These are phyloP conservation scores for Wickerhamiella domercqiae DNA, from an alignment of 805 yeast species.

Conservation along the genomic window DNA sequence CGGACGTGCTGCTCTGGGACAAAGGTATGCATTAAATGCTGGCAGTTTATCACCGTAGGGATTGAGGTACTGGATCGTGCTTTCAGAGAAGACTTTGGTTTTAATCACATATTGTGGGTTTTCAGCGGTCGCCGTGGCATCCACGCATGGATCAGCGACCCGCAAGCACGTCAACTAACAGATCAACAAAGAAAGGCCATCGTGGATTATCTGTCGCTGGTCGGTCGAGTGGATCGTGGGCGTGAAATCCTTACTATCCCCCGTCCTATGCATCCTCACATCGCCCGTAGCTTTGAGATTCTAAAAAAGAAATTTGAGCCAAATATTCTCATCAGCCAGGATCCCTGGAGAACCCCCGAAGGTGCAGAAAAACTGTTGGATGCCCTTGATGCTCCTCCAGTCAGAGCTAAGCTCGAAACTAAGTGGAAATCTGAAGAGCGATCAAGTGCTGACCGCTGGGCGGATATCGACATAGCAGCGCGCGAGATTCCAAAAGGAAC, in stretches of 20 bases:
- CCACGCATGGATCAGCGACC: constrained; percentile 94
- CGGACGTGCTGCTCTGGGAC: constrained; percentile 90
- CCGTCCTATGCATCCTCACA: constrained; percentile 82
- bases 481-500: constrained; percentile 19
- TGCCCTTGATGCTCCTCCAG: constrained; percentile 29
- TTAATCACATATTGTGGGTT: constrained; percentile 77
- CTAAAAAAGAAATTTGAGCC: constrained; percentile 48
- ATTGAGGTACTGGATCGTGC: constrained; percentile 58
- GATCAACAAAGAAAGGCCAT: constrained; percentile 65
- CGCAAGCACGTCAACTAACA: constrained; percentile 56
- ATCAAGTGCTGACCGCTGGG: constrained; percentile 59
- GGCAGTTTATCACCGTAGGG: constrained; percentile 84
- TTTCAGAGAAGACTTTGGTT: constrained; percentile 78
- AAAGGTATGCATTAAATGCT: constrained; percentile 72
- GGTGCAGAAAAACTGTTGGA: constrained; percentile 39
- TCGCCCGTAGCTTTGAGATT: constrained; percentile 53
- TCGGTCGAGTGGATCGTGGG: constrained; percentile 32
- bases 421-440: constrained; percentile 39
- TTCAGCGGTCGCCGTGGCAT: constrained; percentile 98
- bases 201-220: constrained; percentile 69
- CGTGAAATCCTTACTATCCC: constrained; percentile 37
- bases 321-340: constrained; percentile 62
- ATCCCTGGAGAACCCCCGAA: constrained; percentile 36
- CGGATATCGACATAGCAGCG: constrained; percentile 40
- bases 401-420: constrained; percentile 31